These are phyloP conservation scores for Neoarthrinium moseri DNA, from an alignment of 2,329 filamentous ascomycete genomes.

Conservation along the genomic window DNA sequence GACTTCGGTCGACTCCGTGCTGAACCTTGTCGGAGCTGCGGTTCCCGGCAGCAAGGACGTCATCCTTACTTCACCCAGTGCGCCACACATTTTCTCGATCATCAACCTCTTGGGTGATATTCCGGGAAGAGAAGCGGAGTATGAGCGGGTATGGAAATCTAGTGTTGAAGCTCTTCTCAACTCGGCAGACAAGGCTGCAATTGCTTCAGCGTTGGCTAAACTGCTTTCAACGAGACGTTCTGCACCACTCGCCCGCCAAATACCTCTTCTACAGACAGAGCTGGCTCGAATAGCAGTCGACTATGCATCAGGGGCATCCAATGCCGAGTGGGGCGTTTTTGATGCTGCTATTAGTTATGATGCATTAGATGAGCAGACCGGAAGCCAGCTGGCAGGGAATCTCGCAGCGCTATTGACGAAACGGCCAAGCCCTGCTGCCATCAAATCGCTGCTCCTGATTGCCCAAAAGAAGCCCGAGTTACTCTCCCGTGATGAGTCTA, in stretches of 20 bases:
- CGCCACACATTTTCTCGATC: slow-evolving; percentile 62
- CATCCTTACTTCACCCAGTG: slow-evolving; percentile 68
- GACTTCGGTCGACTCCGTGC: slow-evolving; percentile 31
- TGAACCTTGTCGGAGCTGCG: slow-evolving; percentile 45
- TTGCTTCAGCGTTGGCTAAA: slow-evolving; percentile 35
- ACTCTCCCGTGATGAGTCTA: slow-evolving; percentile 41
- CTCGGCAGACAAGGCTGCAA: slow-evolving; percentile 24
- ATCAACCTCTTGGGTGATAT: slow-evolving; percentile 55
- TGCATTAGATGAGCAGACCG: slow-evolving; percentile 34
- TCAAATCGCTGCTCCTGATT: slow-evolving; percentile 49
- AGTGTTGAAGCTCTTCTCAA: slow-evolving; percentile 42
- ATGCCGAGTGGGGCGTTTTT: slow-evolving; percentile 43
- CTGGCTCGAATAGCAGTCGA: slow-evolving; percentile 39
- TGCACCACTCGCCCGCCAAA: slow-evolving; percentile 35
- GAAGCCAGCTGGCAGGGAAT: slow-evolving; percentile 31
- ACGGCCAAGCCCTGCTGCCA: slow-evolving; percentile 23
- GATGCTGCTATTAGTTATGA: slow-evolving; percentile 45
- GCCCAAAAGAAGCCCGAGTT: slow-evolving; percentile 42
- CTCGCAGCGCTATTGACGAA: slow-evolving; percentile 22
- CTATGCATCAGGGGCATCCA: slow-evolving; percentile 31
- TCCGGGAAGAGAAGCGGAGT: slow-evolving; percentile 33
- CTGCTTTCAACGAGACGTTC: slow-evolving; percentile 47
- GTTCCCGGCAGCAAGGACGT: slow-evolving; percentile 53
- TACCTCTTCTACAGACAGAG: slow-evolving; percentile 44
- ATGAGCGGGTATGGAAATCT: slow-evolving; percentile 41